Conservation (phyloP, 306 rosid species). For the Fagus crenata region DNA sequence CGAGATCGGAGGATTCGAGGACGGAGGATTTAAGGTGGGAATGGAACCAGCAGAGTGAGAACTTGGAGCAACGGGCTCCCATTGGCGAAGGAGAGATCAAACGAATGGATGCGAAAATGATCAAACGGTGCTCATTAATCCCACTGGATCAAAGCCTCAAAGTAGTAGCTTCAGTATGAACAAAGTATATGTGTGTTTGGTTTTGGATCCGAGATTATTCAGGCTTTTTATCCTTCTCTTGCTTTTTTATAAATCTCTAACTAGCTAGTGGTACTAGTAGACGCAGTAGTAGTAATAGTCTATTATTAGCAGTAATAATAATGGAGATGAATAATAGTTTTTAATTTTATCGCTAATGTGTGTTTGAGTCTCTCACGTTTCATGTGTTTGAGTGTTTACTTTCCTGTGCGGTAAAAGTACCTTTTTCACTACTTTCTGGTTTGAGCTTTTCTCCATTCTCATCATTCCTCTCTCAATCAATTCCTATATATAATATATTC, state of each 20-base stretch:
- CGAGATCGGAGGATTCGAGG: slow-evolving; percentile 76
- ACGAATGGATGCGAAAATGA: slow-evolving; percentile 8
- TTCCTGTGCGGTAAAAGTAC: slow-evolving; percentile 16
- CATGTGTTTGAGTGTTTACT: background rate
- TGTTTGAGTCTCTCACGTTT: slow-evolving; percentile 17
- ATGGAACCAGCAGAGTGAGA: slow-evolving; percentile 83
- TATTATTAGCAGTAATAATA: background rate
- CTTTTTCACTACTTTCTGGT: slow-evolving; percentile 37
- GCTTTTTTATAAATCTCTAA: background rate
- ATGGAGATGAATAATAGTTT: no score
- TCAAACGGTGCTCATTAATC: slow-evolving; percentile 11
- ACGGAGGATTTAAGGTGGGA: slow-evolving; percentile 79
- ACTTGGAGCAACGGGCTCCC: slow-evolving; percentile 95
- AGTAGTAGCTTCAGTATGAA: background rate
- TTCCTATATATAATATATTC: background rate
- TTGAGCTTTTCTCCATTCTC: slow-evolving; percentile 35
- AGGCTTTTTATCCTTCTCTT: background rate
- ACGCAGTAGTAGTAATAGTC: no score
- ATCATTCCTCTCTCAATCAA: slow-evolving; percentile 30
- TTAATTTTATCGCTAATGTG: background rate
- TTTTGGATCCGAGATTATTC: slow-evolving; percentile 12
- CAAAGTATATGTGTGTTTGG: background rate
- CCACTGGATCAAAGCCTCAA: background rate
- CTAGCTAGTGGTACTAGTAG: background rate
- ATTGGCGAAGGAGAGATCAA: slow-evolving; percentile 34